Evolutionary conservation across 2,329 filamentous ascomycete species (phyloP), one percentile per base, ranked within the genome.

Genomic region (Cordyceps cicadae): DNA sequence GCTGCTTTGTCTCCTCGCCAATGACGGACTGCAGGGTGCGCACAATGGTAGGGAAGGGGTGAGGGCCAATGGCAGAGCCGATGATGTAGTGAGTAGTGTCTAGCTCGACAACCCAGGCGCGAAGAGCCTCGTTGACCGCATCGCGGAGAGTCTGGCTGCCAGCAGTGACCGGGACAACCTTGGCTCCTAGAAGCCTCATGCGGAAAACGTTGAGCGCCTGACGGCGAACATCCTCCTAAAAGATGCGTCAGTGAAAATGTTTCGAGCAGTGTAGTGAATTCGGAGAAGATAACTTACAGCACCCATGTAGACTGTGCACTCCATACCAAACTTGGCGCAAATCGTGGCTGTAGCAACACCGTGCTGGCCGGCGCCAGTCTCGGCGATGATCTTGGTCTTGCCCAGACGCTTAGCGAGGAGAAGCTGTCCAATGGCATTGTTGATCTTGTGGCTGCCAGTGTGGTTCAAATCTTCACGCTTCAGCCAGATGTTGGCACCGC

Each of bases 401-500:
- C 94, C 94, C 54, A 99, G 77, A 64, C 91, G 82, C 67, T 83
- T 83, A 1, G 94, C 94, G 45, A 99, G 79, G 15, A 99, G 83
- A 54, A 97, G 86, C 75, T 99, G 94, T 2, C 94, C 94, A 9
- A 99, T 80, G 0, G 94, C 94, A 70, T 99, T 99, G 81, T 99
- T 99, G 81, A 99, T 97, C 83, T 99, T 99, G 82, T 99, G 94
- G 64, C 90, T 95, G 66, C 94, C 94, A 9, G 94, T 97, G 74
- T 99, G 94, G 76, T 97, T 97, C 61, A 97, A 80, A 72, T 99
- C 94, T 77, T 99, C 94, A 68, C 94, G 86, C 83, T 99, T 99
- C 67, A 99, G 78, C 88, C 93, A 99, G 78, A 99, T 96, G 71
- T 92, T 96, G 54, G 94, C 93, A 63, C 94, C 94, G 26, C 92